Conservation (phyloP, 176 grass and related monocot genomes). For the Olyra latifolia region DNA sequence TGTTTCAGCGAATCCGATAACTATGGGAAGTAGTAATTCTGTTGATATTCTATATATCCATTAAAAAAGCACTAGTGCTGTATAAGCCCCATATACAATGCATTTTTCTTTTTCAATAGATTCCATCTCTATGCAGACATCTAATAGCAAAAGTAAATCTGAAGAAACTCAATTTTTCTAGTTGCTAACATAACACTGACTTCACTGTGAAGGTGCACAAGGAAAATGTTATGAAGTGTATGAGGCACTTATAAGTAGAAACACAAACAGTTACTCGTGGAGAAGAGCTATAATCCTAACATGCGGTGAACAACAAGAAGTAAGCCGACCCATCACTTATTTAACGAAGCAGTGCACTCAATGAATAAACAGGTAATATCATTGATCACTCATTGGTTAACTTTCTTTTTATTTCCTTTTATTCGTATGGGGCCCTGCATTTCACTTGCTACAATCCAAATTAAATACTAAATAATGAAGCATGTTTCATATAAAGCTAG, state of each 20-base stretch:
- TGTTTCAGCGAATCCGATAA: no score
- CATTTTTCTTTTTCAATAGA: neutral
- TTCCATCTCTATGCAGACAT: neutral
- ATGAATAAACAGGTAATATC: neutral
- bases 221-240: neutral
- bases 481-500: neutral
- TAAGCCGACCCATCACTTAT: neutral
- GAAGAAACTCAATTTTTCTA: neutral
- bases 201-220: neutral
- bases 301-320: neutral
- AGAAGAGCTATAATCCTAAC: conserved; percentile 9
- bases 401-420: neutral
- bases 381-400: neutral
- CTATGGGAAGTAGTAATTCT: neutral
- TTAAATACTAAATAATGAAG: neutral
- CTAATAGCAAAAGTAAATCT: neutral
- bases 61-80: neutral
- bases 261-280: neutral
- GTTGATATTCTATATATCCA: neutral
- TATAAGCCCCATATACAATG: neutral
- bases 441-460: neutral
- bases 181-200: neutral
- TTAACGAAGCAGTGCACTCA: neutral
- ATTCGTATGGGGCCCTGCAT: neutral
- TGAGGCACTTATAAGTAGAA: neutral